Base-by-base conservation (phyloP, 2,329 filamentous ascomycete genomes). In the Pseudogymnoascus destructans region DNA sequence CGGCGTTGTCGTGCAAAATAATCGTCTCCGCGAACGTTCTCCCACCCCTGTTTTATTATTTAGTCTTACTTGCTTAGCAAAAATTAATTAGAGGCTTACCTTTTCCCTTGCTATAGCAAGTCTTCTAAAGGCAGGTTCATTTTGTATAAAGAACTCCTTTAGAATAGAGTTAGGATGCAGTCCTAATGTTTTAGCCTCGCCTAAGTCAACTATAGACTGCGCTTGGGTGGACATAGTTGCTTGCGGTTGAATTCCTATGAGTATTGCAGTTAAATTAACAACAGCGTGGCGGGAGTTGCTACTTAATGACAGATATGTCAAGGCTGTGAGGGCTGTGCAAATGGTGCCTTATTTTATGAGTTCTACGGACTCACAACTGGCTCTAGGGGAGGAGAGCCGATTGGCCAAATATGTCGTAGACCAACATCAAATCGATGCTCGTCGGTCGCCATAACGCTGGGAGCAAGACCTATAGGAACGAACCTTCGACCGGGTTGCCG, bases 1-100 rank as follows among this genome's bases (percentile, higher is more conserved):
- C 65, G 33, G 38, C 73, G 71, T 61, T 76, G 73, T 2, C 64
- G 67, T 55, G 68, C 52, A 64, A 79, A 80, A 61, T 68, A 70
- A 0, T 27, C 56, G 49, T 80, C 75, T 0, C 73, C 77, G 35
- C 67, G 62, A 0, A 70, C 63, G 56, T 70, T 77, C 0, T 71
- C 63, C 74, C 75, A 77, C 17, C 74, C 74, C 76, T 78, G 23
- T 42, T 27, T 10, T 32, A 15, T 13, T 36, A 19, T 13, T 19
- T 15, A 35, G 33, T 46, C 13, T 25, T 11, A 10, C 19, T 57
- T 15, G n/a, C 5, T 3, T 36, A 6, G 21, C 35, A 19, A 19
- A 17, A 19, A 42, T 15, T 10, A 25, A 46, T 17, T 11, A 3
- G 15, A 9, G n/a, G 7, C n/a, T 33, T 25, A 57, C 55, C 55